Evolutionary conservation across 2,329 filamentous ascomycete species (phyloP).

Genomic region (Claviceps maximensis): DNA sequence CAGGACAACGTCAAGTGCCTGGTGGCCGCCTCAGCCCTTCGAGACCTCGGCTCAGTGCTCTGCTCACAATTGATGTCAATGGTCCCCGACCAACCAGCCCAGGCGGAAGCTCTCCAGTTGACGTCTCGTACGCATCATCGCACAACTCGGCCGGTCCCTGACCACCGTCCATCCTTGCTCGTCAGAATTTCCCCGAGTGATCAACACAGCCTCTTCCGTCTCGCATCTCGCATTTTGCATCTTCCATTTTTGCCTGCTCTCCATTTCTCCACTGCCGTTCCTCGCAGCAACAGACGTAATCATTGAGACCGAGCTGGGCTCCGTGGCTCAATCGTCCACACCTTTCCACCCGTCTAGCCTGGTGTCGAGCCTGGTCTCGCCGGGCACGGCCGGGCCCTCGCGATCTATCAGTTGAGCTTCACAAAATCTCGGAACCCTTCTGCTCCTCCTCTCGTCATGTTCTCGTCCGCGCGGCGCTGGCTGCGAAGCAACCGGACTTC

Average conservation of each 20-base stretch:
- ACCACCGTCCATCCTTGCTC: no score
- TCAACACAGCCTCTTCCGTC: neutral
- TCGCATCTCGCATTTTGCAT: neutral
- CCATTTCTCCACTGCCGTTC: neutral
- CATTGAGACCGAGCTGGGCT: no score
- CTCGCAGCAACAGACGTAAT: no score
- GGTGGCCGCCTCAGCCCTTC: no score
- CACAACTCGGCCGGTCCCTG: no score
- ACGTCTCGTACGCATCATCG: no score
- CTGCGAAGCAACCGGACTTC: constrained; percentile 82
- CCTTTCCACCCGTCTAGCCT: neutral
- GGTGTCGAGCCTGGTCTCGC: neutral
- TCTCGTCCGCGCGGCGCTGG: constrained; percentile 72
- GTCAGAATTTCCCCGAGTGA: no score
- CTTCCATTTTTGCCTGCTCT: neutral
- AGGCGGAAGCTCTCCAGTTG: no score
- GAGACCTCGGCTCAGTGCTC: neutral
- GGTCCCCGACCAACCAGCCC: no score
- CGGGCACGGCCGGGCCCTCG: neutral
- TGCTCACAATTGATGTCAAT: neutral
- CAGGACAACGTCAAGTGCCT: neutral
- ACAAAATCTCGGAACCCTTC: neutral
- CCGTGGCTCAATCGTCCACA: no score
- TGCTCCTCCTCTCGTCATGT: constrained; percentile 28
- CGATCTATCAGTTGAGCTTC: constrained; percentile 1